Evolutionary conservation across 2,329 filamentous ascomycete genomes (phyloP).

Genomic region (Verticillium nubilum): DNA sequence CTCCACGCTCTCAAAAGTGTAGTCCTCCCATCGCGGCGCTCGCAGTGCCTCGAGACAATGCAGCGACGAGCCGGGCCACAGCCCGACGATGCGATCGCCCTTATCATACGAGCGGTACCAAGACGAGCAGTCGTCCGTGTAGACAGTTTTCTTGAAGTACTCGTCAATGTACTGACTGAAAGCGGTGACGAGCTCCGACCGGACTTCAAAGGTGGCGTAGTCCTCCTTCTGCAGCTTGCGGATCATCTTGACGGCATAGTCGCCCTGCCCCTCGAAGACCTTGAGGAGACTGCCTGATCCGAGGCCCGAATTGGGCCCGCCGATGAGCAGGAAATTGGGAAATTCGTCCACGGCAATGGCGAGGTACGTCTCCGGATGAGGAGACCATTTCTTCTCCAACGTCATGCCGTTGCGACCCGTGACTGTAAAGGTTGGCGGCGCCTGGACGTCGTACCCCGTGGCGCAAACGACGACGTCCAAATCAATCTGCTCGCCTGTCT

Average conservation of each 20-base stretch:
- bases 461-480: slow-evolving; percentile 15
- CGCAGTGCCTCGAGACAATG: slow-evolving; percentile 36
- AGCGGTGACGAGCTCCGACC: slow-evolving; percentile 18
- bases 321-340: slow-evolving; percentile 34
- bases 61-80: slow-evolving; percentile 40
- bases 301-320: slow-evolving; percentile 42
- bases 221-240: slow-evolving; percentile 18
- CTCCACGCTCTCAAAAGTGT: slow-evolving; percentile 8
- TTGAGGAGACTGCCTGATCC: slow-evolving; percentile 40
- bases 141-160: slow-evolving; percentile 44
- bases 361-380: slow-evolving; percentile 22
- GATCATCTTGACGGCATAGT: slow-evolving; percentile 16
- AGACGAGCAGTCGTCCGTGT: slow-evolving; percentile 41
- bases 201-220: slow-evolving; percentile 1
- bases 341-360: slow-evolving; percentile 21
- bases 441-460: slow-evolving; percentile 13
- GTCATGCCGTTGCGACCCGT: slow-evolving; percentile 39
- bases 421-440: slow-evolving; percentile 30
- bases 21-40: slow-evolving; percentile 41
- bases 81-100: slow-evolving; percentile 31
- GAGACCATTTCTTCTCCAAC: slow-evolving; percentile 46
- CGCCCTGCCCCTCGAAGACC: slow-evolving; percentile 39
- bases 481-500: slow-evolving; percentile 12
- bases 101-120: slow-evolving; percentile 38
- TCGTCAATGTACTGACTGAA: slow-evolving; percentile 40